Percentiles rank a stretch among this genome's conserved stretches.
Conservation (phyloP, 1,139 yeast species). For the Eremothecium sinecaudum region DNA sequence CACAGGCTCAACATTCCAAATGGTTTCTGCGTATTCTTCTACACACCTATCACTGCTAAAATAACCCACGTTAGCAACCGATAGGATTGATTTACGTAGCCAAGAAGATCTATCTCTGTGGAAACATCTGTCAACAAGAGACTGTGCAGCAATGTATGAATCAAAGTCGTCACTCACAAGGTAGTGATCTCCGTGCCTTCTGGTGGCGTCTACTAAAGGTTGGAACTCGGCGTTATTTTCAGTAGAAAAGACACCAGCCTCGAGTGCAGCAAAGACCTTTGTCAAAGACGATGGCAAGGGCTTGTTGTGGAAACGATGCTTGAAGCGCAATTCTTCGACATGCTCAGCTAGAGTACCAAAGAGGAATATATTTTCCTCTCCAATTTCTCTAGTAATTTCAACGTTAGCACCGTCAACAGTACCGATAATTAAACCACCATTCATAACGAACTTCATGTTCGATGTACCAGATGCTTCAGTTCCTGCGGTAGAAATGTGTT, state of each 20-base stretch:
- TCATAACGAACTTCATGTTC: conserved; percentile 89
- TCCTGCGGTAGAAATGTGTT: conserved; percentile 97
- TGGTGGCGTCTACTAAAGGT: conserved; percentile 59
- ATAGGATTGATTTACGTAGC: conserved; percentile 64
- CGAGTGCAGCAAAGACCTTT: conserved; percentile 59
- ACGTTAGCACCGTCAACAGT: conserved; percentile 97
- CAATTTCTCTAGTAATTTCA: conserved; percentile 87
- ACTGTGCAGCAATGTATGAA: conserved; percentile 73
- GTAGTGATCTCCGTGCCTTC: conserved; percentile 73
- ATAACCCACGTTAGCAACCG: conserved; percentile 92
- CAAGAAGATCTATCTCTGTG: conserved; percentile 57
- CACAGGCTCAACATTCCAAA: conserved; percentile 84
- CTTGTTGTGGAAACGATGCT: conserved; percentile 52
- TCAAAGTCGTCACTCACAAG: conserved; percentile 85
- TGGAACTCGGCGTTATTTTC: conserved; percentile 53
- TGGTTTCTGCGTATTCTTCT: conserved; percentile 84
- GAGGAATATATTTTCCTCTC: conserved; percentile 84
- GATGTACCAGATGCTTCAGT: conserved; percentile 96
- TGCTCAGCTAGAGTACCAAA: conserved; percentile 87
- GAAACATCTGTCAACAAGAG: conserved; percentile 63
- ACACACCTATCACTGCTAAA: conserved; percentile 86
- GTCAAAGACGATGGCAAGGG: conserved; percentile 44
- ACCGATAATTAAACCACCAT: conserved; percentile 90
- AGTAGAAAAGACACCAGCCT: conserved; percentile 58
- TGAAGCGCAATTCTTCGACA: conserved; percentile 75